These are phyloP conservation scores for Asterochloris erici DNA, from an alignment of 139 green algal species.

Conservation along the genomic window DNA sequence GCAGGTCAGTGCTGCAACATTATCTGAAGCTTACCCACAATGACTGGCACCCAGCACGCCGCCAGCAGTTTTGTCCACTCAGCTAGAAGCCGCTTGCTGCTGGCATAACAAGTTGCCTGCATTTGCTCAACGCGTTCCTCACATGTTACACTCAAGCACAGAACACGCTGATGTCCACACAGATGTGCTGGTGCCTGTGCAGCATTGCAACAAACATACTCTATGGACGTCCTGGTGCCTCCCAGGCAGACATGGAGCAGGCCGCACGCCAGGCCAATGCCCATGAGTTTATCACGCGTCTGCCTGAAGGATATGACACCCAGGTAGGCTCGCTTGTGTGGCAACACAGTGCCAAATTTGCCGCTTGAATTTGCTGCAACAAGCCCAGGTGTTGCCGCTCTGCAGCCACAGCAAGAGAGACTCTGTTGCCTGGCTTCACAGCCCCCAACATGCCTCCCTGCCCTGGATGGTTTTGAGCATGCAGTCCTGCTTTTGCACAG, in stretches of 20 bases:
- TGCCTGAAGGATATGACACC: conserved; percentile 55
- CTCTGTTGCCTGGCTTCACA: too few relatives aligned
- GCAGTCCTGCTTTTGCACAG: too few relatives aligned
- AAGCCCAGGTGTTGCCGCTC: too few relatives aligned
- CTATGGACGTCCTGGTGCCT: conserved; percentile 52
- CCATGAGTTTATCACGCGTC: conserved; percentile 48
- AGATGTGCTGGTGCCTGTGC: too few relatives aligned
- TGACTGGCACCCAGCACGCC: conserved; percentile 12
- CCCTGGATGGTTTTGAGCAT: too few relatives aligned
- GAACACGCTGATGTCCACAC: conserved; percentile 12
- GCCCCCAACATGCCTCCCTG: too few relatives aligned
- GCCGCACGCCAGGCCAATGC: conserved; percentile 50
- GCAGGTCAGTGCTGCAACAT: background rate
- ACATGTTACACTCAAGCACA: background rate
- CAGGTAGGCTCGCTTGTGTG: conserved; percentile 12
- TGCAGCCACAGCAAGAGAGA: too few relatives aligned
- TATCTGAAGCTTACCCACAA: background rate
- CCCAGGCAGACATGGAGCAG: conserved; percentile 39
- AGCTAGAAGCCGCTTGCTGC: too few relatives aligned
- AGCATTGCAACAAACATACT: conserved; percentile 79
- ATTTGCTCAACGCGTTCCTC: too few relatives aligned
- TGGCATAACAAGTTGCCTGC: background rate
- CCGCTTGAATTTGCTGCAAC: too few relatives aligned
- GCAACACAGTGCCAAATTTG: too few relatives aligned
- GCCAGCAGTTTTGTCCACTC: background rate